Base-by-base conservation (phyloP, 148 eudicot species). In the Amaranthus cruentus region DNA sequence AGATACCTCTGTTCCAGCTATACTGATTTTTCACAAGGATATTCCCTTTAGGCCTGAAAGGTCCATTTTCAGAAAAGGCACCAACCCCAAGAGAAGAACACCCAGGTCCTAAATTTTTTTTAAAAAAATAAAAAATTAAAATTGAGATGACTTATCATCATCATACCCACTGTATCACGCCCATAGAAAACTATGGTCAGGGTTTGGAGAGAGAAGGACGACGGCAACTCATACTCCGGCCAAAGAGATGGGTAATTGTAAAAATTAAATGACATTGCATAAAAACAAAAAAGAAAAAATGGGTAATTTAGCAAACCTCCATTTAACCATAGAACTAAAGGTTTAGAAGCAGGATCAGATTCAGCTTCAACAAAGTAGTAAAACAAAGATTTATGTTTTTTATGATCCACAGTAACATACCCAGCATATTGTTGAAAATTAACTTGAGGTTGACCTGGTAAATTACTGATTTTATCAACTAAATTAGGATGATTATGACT, bases 61-160 rank as follows among this genome's bases (percentile, higher is more conserved):
- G 99, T 53, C 99, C 99, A 87, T 95, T 91, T 66, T 95, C 99
- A 76, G 99, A 95, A 80, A 95, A 95, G 81, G 99, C 99, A 73
- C 99, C 99, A 75, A 95, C 99, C 49, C 99, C 99, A 79, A 95
- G 77, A 60, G 99, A 95, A 70, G 99, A 95, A 80, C 99, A 95
- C 38, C 99, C 99, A 77, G 99, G 99, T 69, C 99, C 99, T 95
- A 83, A 49, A 81, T 28, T 0, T 28, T 28, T 28, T 69, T 73
- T 78, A 47, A 9, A 61, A 48, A 78, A 77, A 46, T 18, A 66
- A 77, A 66, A 47, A 67, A 46, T 28, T 55, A 13, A 55, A 54
- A 77, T 28, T 47, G 62, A 70, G 28, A 62, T 73, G 49, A 56
- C 62, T 56, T 59, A 61, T 5, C 6, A 5, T 9, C 38, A 55